Percentiles rank a stretch among this genome's conserved stretches.
These are phyloP conservation scores for Rubroboletus satanas DNA, from an alignment of 768 basidiomycete genomes.

Conservation along the genomic window DNA sequence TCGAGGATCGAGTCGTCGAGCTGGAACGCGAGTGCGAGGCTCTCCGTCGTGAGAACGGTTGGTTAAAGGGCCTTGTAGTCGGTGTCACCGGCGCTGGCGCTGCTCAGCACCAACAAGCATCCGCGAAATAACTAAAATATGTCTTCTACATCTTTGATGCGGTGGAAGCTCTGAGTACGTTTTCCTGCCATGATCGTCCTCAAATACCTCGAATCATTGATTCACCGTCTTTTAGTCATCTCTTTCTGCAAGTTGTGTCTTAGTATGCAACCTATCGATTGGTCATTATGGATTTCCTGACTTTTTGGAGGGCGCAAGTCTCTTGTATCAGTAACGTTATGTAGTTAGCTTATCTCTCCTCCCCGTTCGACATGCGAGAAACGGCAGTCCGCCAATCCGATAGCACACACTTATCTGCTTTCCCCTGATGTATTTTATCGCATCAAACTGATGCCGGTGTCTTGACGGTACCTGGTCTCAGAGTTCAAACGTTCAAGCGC, in stretches of 20 bases:
- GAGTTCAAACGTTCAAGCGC: too few relatives aligned
- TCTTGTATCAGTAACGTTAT: slow-evolving; percentile 23
- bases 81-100: slow-evolving; percentile 74
- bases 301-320: not conserved
- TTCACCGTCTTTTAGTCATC: not conserved
- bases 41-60: slow-evolving; percentile 84
- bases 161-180: not conserved
- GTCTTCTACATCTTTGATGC: not conserved
- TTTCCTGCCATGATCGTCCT: not conserved
- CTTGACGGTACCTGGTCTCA: not conserved
- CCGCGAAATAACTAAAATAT: slow-evolving; percentile 14
- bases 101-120: slow-evolving; percentile 26
- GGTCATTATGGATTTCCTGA: not conserved
- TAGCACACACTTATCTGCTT: not conserved
- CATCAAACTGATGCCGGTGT: not conserved
- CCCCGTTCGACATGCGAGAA: not conserved
- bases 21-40: slow-evolving; percentile 91
- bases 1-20: slow-evolving; percentile 72
- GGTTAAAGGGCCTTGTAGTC: slow-evolving; percentile 87
- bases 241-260: not conserved
- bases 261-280: not conserved
- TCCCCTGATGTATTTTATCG: not conserved
- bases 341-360: not conserved
- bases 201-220: not conserved
- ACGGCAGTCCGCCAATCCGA: not conserved